Evolutionary conservation across 1,284 basidiomycete genomes (phyloP).

Genomic region (Porodaedalea pini): DNA sequence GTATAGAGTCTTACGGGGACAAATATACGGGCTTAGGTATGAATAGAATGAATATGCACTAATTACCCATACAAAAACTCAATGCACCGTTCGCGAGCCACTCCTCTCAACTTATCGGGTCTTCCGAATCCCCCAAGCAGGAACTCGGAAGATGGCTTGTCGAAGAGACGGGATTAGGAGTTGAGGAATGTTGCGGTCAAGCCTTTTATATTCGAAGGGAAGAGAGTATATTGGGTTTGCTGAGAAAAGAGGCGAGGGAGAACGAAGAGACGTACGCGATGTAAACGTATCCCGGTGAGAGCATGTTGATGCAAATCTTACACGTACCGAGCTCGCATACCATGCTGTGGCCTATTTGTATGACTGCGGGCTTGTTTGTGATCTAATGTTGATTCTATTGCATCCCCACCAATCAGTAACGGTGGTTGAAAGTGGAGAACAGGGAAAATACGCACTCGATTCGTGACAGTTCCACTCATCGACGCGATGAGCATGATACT

Average conservation of each 20-base stretch:
- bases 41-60: too few relatives aligned
- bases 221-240: too few relatives aligned
- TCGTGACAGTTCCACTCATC: slow-evolving; percentile 87
- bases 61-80: too few relatives aligned
- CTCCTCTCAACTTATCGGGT: slow-evolving; percentile 74
- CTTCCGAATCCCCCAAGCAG: slow-evolving; percentile 76
- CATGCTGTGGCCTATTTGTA: slow-evolving; percentile 81
- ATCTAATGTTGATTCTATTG: slow-evolving; percentile 68
- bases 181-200: slow-evolving; percentile 74
- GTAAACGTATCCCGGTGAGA: slow-evolving; percentile 74
- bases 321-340: slow-evolving; percentile 75
- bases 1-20: too few relatives aligned
- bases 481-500: slow-evolving; percentile 83
- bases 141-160: slow-evolving; percentile 70
- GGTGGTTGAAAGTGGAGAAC: too few relatives aligned
- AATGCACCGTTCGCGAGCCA: too few relatives aligned
- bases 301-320: slow-evolving; percentile 69
- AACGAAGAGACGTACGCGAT: slow-evolving; percentile 72
- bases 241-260: too few relatives aligned
- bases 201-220: too few relatives aligned
- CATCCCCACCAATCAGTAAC: not conserved
- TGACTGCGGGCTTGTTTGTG: slow-evolving; percentile 75
- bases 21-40: too few relatives aligned
- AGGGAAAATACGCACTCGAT: slow-evolving; percentile 54
- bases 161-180: slow-evolving; percentile 59